These are phyloP conservation scores for Fomitopsis pinicola DNA, from an alignment of 1,284 basidiomycete species.

Conservation along the genomic window DNA sequence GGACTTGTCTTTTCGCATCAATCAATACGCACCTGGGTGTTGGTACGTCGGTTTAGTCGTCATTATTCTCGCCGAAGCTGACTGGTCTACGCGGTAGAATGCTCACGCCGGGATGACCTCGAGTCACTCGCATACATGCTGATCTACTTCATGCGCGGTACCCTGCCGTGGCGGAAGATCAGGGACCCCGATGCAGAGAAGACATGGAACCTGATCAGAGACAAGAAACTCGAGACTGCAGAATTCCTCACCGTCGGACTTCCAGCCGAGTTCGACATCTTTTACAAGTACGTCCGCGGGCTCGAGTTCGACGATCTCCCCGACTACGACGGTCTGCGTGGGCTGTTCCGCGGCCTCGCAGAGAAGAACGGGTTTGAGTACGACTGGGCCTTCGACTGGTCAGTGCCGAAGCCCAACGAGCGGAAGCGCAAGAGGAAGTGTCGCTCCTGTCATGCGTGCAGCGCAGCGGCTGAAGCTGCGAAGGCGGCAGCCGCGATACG, in stretches of 20 bases:
- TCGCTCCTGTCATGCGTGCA: slow-evolving; percentile 19
- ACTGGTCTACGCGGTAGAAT: slow-evolving; percentile 43
- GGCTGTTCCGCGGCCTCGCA: slow-evolving; percentile 65
- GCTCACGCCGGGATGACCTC: slow-evolving; percentile 87
- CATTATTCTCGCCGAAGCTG: not conserved
- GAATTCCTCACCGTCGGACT: slow-evolving; percentile 75
- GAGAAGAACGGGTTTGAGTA: slow-evolving; percentile 26
- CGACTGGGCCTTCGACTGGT: slow-evolving; percentile 30
- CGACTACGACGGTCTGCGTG: slow-evolving; percentile 84
- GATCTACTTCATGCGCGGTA: slow-evolving; percentile 89
- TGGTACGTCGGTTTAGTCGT: slow-evolving; percentile 39
- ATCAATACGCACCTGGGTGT: slow-evolving; percentile 94
- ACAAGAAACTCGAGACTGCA: slow-evolving; percentile 61
- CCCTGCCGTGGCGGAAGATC: slow-evolving; percentile 87
- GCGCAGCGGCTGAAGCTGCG: slow-evolving; percentile 16
- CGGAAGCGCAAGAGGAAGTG: slow-evolving; percentile 18
- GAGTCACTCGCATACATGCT: slow-evolving; percentile 92
- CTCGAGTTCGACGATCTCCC: slow-evolving; percentile 89
- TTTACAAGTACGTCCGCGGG: slow-evolving; percentile 82
- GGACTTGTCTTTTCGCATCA: slow-evolving; percentile 91
- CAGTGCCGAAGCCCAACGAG: slow-evolving; percentile 16
- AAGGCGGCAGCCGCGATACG: slow-evolving; percentile 8
- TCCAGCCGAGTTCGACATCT: slow-evolving; percentile 84
- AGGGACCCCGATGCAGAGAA: slow-evolving; percentile 73
- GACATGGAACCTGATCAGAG: slow-evolving; percentile 76